Conservation (phyloP, 2,329 filamentous ascomycete genomes). For the Trichoderma endophyticum region DNA sequence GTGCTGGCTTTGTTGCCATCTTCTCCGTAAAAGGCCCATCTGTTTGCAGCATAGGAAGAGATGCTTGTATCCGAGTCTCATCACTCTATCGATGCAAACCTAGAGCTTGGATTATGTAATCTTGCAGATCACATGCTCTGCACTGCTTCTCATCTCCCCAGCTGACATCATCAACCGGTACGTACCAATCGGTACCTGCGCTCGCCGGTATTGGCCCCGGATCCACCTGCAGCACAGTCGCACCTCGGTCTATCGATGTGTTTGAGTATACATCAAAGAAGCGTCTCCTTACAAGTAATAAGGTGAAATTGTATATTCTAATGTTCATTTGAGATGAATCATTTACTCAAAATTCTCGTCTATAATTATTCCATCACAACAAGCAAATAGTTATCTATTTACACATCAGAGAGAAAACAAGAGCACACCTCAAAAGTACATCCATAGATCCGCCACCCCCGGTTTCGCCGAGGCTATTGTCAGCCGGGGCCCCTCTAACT, state of each 20-base stretch:
- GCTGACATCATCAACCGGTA: not conserved
- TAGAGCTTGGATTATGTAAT: not conserved
- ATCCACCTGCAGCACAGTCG: not conserved
- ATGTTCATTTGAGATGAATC: not conserved
- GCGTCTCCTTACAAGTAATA: not conserved
- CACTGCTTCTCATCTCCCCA: not conserved
- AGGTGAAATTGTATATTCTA: not conserved
- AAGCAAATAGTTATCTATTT: no score
- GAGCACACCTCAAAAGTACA: not conserved
- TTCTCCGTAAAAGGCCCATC: not conserved
- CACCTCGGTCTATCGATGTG: not conserved
- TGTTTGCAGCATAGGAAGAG: not conserved
- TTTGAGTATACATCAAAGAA: not conserved
- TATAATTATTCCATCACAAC: no score
- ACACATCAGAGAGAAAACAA: not conserved
- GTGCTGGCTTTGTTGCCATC: not conserved
- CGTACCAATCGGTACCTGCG: not conserved
- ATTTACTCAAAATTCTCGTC: no score
- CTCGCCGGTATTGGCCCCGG: not conserved
- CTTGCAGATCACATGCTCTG: not conserved
- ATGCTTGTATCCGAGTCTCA: not conserved
- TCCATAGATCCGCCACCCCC: conserved; percentile 10
- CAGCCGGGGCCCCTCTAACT: not conserved
- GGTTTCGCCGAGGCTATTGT: conserved; percentile 20
- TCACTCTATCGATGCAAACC: not conserved